Percentiles rank a stretch among this genome's conserved stretches.
These are phyloP conservation scores for Colletotrichum falcatum DNA, from an alignment of 2,329 filamentous ascomycete species.

Conservation along the genomic window DNA sequence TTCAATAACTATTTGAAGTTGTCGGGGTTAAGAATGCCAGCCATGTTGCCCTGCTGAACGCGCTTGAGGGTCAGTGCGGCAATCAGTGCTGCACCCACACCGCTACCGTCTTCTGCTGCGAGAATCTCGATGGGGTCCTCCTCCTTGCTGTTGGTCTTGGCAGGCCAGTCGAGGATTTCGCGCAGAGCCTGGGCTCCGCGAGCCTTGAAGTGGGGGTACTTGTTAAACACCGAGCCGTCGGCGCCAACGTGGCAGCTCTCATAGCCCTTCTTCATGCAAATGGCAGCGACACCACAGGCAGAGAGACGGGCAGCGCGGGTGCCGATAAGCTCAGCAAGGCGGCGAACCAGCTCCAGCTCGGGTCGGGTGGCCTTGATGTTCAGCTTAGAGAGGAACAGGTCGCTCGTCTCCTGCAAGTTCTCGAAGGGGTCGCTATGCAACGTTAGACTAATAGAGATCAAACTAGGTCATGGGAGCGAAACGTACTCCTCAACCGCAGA, in stretches of 20 bases:
- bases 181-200: constrained; percentile 89
- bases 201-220: constrained; percentile 98
- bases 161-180: constrained; percentile 95
- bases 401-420: constrained; percentile 89
- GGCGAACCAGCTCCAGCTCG: constrained; percentile 90
- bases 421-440: constrained; percentile 84
- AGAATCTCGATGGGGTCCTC: constrained; percentile 90
- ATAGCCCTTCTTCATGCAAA: constrained; percentile 96
- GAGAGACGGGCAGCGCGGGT: constrained; percentile 94
- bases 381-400: constrained; percentile 83
- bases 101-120: constrained; percentile 93
- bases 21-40: constrained; percentile 74
- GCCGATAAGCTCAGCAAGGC: constrained; percentile 92
- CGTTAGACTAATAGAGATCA: constrained; percentile 35
- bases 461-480: not conserved
- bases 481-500: constrained; percentile 89
- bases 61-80: constrained; percentile 78
- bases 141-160: constrained; percentile 74
- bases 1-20: constrained; percentile 61
- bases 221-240: constrained; percentile 98
- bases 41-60: constrained; percentile 71
- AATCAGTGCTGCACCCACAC: constrained; percentile 97
- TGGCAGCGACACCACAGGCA: constrained; percentile 93
- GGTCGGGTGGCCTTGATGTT: constrained; percentile 76
- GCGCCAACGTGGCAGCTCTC: constrained; percentile 92